Evolutionary conservation across 1,139 yeast genomes (phyloP).

Genomic region (Sugiyamaella novakii): DNA sequence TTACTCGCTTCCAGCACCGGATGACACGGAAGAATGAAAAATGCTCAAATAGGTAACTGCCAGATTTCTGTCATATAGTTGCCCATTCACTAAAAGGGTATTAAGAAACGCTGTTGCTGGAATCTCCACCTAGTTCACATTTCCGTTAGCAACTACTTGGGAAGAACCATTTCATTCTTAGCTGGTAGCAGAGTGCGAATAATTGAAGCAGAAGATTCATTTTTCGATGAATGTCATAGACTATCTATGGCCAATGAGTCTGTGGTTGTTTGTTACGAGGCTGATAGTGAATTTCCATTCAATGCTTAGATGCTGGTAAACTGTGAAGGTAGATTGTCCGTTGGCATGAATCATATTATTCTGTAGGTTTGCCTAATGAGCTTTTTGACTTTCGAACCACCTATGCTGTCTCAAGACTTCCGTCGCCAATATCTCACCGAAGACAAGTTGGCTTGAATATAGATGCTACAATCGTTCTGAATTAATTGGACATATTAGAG

Average conservation of each 20-base stretch:
- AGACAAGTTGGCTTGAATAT: constrained; percentile 2
- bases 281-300: no score
- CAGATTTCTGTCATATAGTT: constrained; percentile 1
- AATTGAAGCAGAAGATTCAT: constrained; percentile 4
- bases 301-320: no score
- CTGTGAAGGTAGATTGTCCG: no score
- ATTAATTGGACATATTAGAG: no score
- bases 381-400: constrained; percentile 8
- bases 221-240: neutral
- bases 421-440: neutral
- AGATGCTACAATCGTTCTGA: constrained; percentile 8
- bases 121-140: neutral
- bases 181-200: constrained; percentile 13
- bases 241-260: constrained; percentile 3
- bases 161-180: constrained; percentile 11
- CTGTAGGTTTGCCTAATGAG: constrained; percentile 14
- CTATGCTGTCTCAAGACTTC: neutral
- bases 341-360: constrained; percentile 9
- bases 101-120: constrained; percentile 2
- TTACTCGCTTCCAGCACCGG: constrained; percentile 6
- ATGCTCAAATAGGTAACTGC: constrained; percentile 1
- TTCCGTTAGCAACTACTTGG: constrained; percentile 1
- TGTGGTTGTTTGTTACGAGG: constrained; percentile 4
- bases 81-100: constrained; percentile 6
- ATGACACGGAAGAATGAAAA: neutral